Evolutionary conservation across 352 stramenopile species (phyloP), one percentile per base, ranked within the genome.

Genomic region (Phytophthora uliginosa): DNA sequence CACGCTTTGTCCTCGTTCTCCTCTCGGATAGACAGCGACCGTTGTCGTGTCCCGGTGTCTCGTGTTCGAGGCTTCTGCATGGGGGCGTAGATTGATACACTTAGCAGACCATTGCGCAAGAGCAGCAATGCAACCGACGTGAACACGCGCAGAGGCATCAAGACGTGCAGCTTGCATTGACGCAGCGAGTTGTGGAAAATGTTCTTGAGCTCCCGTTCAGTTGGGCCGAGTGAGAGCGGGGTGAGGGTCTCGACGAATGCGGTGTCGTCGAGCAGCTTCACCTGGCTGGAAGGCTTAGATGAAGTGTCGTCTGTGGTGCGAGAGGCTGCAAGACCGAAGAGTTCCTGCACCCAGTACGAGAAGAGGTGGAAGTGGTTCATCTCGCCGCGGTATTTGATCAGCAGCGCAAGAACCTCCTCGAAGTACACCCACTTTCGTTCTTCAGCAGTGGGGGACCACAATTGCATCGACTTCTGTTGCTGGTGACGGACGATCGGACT

Each of bases 311-410:
- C 51, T 2, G 7, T 8, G 12, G 51, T 68, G 42, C 20, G 34
- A 18, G 56, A 45, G 12, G 60, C 64, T 24, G 84, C 74, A 10
- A 81, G 65, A 15, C 71, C 53, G 52, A 91, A 93, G 2, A 90
- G 73, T 52, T 93, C 87, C 20, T 78, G 68, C 3, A 79, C 70
- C 84, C 87, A 92, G 33, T 79, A 77, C 8, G 79, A 71, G 52
- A 91, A 89, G 22, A 81, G 64, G 42, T 94, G 83, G 62, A 94
- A 94, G 58, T 88, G 81, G 57, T 76, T 82, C 83, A 92, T 91
- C 52, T 89, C 77, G 24, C 73, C 66, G 6, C 76, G 77, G 57
- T 93, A 94, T 45, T 86, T 88, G 17, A 83, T 77, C 63, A 94
- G 50, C 54, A 94, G 24, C 15, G 82, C 77, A 5, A 93, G 63